Conservation (phyloP, 768 basidiomycete genomes). For the Macrolepiota albuminosa region DNA sequence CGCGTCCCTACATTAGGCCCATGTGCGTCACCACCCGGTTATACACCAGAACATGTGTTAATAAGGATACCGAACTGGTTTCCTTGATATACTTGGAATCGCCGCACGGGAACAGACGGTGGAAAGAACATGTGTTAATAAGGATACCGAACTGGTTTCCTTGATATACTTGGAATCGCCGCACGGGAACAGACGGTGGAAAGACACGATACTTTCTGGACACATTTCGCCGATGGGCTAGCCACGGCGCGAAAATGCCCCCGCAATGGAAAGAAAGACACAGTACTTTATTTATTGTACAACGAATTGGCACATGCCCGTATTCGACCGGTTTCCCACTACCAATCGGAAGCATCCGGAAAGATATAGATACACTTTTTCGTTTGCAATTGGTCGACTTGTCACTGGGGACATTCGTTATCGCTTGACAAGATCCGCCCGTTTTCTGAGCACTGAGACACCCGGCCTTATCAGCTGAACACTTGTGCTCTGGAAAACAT, state of each 20-base stretch:
- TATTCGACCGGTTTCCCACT: not conserved
- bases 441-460: not conserved
- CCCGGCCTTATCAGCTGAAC: not conserved
- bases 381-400: not conserved
- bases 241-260: not conserved
- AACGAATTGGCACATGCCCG: not conserved
- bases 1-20: not conserved
- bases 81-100: not conserved
- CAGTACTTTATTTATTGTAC: not conserved
- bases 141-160: conserved; percentile 1
- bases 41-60: not conserved
- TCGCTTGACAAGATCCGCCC: conserved; percentile 2
- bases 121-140: not conserved
- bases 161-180: not conserved
- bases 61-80: conserved; percentile 2
- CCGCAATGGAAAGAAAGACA: not conserved
- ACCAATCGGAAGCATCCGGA: not conserved
- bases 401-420: not conserved
- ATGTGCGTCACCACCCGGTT: not conserved
- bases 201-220: too few species aligned
- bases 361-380: not conserved
- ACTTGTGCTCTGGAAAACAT: not conserved
- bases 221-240: not conserved
- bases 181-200: not conserved
- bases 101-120: not conserved